Conservation (phyloP, 1,284 basidiomycete genomes). For the Termitomyces sp. region DNA sequence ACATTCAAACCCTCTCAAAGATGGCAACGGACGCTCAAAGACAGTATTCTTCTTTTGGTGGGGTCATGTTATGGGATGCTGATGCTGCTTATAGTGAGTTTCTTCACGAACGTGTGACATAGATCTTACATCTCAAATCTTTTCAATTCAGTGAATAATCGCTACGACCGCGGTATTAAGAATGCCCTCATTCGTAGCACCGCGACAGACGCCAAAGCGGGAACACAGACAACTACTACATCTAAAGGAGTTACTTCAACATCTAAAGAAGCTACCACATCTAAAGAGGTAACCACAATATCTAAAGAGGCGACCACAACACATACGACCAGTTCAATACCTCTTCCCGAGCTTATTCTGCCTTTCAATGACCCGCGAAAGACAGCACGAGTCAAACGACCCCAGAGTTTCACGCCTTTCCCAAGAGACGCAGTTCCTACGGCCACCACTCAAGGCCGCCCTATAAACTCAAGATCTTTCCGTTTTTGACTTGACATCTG, state of each 20-base stretch:
- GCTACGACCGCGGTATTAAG: constrained; percentile 47
- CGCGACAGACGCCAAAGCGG: constrained; percentile 17
- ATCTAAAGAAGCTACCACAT: constrained; percentile 8
- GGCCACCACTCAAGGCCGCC: background rate
- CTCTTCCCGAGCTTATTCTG: constrained; percentile 16
- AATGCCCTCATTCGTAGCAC: constrained; percentile 33
- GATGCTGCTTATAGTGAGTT: constrained; percentile 26
- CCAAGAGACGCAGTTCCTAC: background rate
- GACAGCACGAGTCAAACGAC: constrained; percentile 15
- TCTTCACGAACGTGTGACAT: background rate
- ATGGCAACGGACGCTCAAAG: constrained; percentile 38
- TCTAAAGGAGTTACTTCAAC: background rate
- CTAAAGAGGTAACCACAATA: constrained; percentile 14
- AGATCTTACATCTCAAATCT: background rate
- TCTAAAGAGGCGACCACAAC: background rate
- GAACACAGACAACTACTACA: background rate
- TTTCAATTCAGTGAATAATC: constrained; percentile 36
- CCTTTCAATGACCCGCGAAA: constrained; percentile 14
- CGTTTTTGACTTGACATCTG: constrained; percentile 8
- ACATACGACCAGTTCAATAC: constrained; percentile 6
- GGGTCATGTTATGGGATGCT: constrained; percentile 50
- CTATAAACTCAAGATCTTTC: constrained; percentile 15
- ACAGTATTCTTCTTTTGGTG: constrained; percentile 57
- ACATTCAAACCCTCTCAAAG: constrained; percentile 33
- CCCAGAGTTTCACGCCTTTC: constrained; percentile 8